Percentiles rank a stretch among this genome's conserved stretches.
Evolutionary conservation across 108 stramenopile genomes (phyloP).

Genomic region (Craspedostauros australis): DNA sequence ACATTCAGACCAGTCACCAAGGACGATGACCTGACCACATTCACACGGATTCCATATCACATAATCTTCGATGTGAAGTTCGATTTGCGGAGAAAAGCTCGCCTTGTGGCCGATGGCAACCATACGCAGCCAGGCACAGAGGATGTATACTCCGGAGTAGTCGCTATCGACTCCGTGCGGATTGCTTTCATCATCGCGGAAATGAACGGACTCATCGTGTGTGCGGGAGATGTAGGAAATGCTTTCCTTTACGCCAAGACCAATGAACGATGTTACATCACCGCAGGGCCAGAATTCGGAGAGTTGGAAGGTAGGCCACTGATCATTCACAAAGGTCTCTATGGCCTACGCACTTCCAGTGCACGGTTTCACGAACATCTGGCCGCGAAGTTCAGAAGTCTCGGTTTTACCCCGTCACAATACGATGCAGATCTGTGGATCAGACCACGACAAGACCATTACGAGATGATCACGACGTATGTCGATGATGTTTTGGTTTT

Average conservation of each 20-base stretch:
- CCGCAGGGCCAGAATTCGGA: conserved; percentile 14
- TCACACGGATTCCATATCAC: conserved; percentile 11
- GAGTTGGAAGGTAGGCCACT: background rate
- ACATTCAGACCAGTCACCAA: conserved; percentile 2
- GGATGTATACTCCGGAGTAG: conserved; percentile 20
- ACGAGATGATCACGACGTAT: background rate
- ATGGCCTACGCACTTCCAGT: conserved; percentile 14
- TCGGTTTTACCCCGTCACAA: conserved; percentile 6
- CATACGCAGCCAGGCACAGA: conserved; percentile 2
- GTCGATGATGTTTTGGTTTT: background rate
- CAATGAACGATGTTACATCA: conserved; percentile 23
- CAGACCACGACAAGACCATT: background rate
- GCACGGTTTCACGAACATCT: background rate
- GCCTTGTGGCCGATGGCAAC: conserved; percentile 24
- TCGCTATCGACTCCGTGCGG: conserved; percentile 17
- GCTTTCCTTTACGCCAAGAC: conserved; percentile 14
- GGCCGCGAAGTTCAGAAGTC: background rate
- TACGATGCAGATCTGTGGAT: conserved; percentile 16
- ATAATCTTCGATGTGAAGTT: conserved; percentile 19
- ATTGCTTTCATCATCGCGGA: conserved; percentile 31
- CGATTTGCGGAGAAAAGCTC: conserved; percentile 10
- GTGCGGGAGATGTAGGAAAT: conserved; percentile 16
- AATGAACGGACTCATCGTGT: conserved; percentile 23
- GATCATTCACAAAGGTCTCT: conserved; percentile 4
- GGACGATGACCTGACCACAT: background rate